Percentiles rank a stretch among this genome's conserved stretches.
Evolutionary conservation across 1,139 yeast species (phyloP).

Genomic region (Sugiyamaella neomexicana): DNA sequence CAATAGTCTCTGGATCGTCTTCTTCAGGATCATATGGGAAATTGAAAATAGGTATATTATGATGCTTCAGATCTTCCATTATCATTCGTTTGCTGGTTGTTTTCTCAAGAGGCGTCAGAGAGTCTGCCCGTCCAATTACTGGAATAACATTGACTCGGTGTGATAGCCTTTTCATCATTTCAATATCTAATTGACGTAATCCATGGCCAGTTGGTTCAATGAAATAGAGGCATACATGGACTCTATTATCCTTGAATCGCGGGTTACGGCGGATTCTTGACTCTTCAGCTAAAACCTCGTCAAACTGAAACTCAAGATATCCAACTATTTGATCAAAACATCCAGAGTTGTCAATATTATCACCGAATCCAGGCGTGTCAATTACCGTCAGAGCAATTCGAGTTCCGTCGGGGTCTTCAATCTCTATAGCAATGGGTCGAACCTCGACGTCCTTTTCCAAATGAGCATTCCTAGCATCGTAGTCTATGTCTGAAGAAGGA

Average conservation of each 20-base stretch:
- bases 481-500: constrained; percentile 31
- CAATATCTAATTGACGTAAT: constrained; percentile 66
- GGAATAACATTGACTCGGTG: constrained; percentile 84
- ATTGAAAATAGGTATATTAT: constrained; percentile 78
- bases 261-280: constrained; percentile 86
- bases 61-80: constrained; percentile 72
- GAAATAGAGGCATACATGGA: constrained; percentile 67
- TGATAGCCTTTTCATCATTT: constrained; percentile 72
- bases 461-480: constrained; percentile 49
- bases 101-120: constrained; percentile 74
- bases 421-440: constrained; percentile 49
- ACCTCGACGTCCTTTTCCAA: constrained; percentile 52
- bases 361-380: constrained; percentile 86
- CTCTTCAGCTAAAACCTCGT: constrained; percentile 87
- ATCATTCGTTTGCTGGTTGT: constrained; percentile 61
- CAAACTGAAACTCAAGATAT: constrained; percentile 83
- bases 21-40: constrained; percentile 73
- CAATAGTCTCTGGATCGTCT: constrained; percentile 64
- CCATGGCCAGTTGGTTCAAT: constrained; percentile 76
- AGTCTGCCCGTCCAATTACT: constrained; percentile 79
- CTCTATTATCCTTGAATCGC: constrained; percentile 67
- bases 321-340: constrained; percentile 70
- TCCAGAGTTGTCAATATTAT: constrained; percentile 62
- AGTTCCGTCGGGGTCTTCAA: constrained; percentile 40
- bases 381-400: constrained; percentile 52